Conservation (phyloP, 768 basidiomycete genomes). For the Trametes coccinea region DNA sequence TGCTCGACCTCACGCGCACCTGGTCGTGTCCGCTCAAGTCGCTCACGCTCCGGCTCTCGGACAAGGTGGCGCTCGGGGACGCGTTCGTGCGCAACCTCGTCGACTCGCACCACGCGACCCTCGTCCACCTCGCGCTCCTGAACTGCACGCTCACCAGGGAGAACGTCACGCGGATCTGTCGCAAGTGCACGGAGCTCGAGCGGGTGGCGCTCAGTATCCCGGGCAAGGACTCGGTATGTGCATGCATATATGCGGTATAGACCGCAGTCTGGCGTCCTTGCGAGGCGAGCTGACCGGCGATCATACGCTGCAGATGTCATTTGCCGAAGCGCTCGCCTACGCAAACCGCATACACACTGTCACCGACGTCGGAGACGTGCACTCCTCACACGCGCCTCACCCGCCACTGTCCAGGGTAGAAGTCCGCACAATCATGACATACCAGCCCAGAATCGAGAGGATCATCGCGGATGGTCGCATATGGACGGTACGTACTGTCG, state of each 20-base stretch:
- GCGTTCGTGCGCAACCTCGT: conserved; percentile 46
- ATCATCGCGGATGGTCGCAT: conserved; percentile 51
- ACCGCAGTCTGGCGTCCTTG: too few relatives aligned
- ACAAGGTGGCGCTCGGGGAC: conserved; percentile 41
- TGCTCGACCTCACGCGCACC: conserved; percentile 31
- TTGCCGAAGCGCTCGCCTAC: conserved; percentile 37
- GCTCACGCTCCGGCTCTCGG: conserved; percentile 45
- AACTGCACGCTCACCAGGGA: conserved; percentile 45
- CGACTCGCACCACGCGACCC: conserved; percentile 41
- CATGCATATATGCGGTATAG: too few relatives aligned
- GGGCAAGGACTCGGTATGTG: conserved; percentile 42
- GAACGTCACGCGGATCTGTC: conserved; percentile 43
- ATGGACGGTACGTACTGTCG: conserved; percentile 51
- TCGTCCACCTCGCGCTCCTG: conserved; percentile 48
- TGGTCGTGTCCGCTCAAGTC: conserved; percentile 39
- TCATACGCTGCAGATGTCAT: conserved; percentile 26
- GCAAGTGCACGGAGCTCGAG: conserved; percentile 47
- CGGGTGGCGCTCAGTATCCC: conserved; percentile 53
- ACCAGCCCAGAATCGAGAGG: conserved; percentile 42
- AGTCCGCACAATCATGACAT: conserved; percentile 43
- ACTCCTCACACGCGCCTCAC: conserved; percentile 42
- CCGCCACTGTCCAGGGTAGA: conserved; percentile 40
- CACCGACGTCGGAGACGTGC: conserved; percentile 44
- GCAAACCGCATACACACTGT: conserved; percentile 45
- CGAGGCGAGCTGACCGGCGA: too few relatives aligned